Evolutionary conservation across 495 filamentous ascomycete genomes (phyloP).

Genomic region (Annulohypoxylon maeteangense): DNA sequence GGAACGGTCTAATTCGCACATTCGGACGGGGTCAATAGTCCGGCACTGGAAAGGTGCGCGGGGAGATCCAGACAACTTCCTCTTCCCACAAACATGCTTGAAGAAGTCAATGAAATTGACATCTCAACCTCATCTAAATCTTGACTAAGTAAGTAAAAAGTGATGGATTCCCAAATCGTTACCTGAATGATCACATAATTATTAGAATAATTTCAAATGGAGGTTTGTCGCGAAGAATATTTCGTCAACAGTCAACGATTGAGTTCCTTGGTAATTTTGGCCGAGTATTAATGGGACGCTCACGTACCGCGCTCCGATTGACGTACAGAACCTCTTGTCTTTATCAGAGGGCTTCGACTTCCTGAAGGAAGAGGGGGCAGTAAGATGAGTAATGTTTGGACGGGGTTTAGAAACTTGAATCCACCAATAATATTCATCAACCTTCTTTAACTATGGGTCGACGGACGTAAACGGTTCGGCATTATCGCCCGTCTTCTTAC

Average conservation of each 20-base stretch:
- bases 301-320: no score
- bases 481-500: not conserved
- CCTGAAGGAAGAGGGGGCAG: no score
- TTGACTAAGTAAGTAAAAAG: not conserved
- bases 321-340: no score
- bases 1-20: slow-evolving; percentile 19
- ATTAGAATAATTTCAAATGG: not conserved
- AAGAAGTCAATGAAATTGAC: not conserved
- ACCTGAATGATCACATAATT: not conserved
- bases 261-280: no score
- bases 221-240: no score
- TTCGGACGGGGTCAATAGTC: slow-evolving; percentile 15
- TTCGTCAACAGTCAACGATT: no score
- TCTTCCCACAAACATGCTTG: not conserved
- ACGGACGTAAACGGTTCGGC: slow-evolving; percentile 24
- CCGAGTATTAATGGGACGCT: no score
- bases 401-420: not conserved
- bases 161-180: no score
- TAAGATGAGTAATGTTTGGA: no score
- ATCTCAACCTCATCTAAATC: not conserved
- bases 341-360: no score
- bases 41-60: no score
- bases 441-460: not conserved
- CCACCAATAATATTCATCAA: not conserved
- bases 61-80: not conserved